Evolutionary conservation across 805 yeast species (phyloP).

Genomic region (Metschnikowia bowlesiae): DNA sequence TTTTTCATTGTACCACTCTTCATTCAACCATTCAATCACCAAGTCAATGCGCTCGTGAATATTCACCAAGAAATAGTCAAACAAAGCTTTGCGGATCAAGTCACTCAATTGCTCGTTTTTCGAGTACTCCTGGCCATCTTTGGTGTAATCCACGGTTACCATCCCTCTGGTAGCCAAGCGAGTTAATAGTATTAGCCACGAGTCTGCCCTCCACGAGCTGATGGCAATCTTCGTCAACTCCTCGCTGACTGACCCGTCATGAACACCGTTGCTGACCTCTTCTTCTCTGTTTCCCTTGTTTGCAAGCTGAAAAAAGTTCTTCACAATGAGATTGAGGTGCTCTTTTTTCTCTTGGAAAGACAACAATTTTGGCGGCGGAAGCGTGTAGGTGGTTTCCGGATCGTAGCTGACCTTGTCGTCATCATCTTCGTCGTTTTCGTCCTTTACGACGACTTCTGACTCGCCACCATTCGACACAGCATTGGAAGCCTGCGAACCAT

Average conservation of each 20-base stretch:
- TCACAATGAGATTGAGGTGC: slow-evolving; percentile 54
- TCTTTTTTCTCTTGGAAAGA: slow-evolving; percentile 51
- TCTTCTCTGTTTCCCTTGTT: slow-evolving; percentile 20
- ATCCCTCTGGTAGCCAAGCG: slow-evolving; percentile 83
- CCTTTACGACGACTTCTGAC: slow-evolving; percentile 13
- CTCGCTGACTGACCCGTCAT: slow-evolving; percentile 28
- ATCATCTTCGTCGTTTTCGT: slow-evolving; percentile 19
- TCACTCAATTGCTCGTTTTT: slow-evolving; percentile 45
- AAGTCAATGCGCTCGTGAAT: slow-evolving; percentile 68
- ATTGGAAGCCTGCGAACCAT: not conserved
- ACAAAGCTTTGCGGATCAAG: slow-evolving; percentile 63
- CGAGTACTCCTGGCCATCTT: slow-evolving; percentile 23
- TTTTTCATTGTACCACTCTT: slow-evolving; percentile 79
- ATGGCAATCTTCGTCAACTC: slow-evolving; percentile 59
- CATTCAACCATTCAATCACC: slow-evolving; percentile 88
- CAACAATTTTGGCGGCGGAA: slow-evolving; percentile 56
- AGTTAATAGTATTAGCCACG: slow-evolving; percentile 73
- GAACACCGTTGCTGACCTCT: not conserved
- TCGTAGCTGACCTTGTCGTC: slow-evolving; percentile 26
- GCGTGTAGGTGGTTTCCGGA: slow-evolving; percentile 42
- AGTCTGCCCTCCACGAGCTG: slow-evolving; percentile 50
- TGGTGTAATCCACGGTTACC: slow-evolving; percentile 20
- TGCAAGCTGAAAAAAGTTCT: slow-evolving; percentile 52
- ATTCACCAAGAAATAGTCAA: slow-evolving; percentile 67
- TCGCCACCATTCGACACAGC: slow-evolving; percentile 12